These are phyloP conservation scores for Oryza glumipatula DNA, from an alignment of 176 grass and related monocot genomes.

Conservation along the genomic window DNA sequence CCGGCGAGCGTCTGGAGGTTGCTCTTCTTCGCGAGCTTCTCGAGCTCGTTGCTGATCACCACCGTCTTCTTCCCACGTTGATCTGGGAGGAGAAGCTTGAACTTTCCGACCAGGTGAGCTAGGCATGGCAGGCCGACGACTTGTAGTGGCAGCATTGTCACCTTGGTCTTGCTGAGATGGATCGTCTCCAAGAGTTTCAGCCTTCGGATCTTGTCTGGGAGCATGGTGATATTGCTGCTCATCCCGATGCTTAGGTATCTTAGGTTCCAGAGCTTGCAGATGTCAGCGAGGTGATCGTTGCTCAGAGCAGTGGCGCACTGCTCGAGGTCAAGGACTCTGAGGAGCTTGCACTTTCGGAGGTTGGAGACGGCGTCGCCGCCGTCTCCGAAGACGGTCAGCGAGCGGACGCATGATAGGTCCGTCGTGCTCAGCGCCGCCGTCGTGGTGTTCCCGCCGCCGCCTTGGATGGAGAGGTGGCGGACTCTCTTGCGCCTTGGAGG, in stretches of 20 bases:
- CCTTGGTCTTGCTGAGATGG: not conserved
- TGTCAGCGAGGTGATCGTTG: slow-evolving; percentile 18
- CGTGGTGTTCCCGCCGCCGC: not conserved
- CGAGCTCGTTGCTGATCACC: not conserved
- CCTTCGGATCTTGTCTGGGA: slow-evolving; percentile 23
- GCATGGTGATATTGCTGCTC: not conserved
- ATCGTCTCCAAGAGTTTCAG: slow-evolving; percentile 34
- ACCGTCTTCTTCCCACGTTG: not conserved
- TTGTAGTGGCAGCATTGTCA: not conserved
- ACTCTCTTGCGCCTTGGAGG: not conserved
- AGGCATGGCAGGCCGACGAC: slow-evolving; percentile 13
- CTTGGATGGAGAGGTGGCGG: slow-evolving; percentile 40
- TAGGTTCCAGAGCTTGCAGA: slow-evolving; percentile 37
- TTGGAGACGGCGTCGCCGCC: slow-evolving; percentile 14
- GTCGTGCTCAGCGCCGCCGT: not conserved
- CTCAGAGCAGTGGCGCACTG: slow-evolving; percentile 22
- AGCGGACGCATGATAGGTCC: slow-evolving; percentile 39
- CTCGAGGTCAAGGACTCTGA: slow-evolving; percentile 41
- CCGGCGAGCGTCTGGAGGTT: slow-evolving; percentile 32
- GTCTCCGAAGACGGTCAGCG: slow-evolving; percentile 35
- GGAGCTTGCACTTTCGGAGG: slow-evolving; percentile 11
- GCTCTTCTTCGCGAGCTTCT: not conserved
- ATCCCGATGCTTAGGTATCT: slow-evolving; percentile 39
- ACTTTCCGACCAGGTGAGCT: slow-evolving; percentile 33
- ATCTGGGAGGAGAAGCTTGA: not conserved